A percentile compares a stretch with the other conserved stretches of the same genome.
Evolutionary conservation across 2,329 filamentous ascomycete species (phyloP).

Genomic region (Talaromyces pinophilus): DNA sequence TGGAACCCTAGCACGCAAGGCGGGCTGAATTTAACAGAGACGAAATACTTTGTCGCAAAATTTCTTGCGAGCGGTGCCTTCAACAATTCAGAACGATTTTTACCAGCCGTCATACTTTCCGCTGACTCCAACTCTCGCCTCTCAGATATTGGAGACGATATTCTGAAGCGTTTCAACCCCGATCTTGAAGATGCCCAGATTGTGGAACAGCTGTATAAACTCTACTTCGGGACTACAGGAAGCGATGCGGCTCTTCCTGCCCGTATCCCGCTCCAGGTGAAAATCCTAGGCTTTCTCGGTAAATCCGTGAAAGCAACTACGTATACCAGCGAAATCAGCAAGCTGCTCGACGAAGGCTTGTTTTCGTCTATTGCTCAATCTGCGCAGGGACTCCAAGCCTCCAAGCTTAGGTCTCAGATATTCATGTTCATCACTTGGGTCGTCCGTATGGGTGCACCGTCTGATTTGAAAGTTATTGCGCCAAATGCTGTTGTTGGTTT

Average conservation of each 20-base stretch:
- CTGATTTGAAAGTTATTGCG: constrained; percentile 66
- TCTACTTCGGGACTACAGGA: constrained; percentile 66
- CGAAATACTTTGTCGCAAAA: constrained; percentile 67
- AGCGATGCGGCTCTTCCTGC: constrained; percentile 48
- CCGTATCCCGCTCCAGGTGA: constrained; percentile 72
- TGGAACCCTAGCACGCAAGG: constrained; percentile 64
- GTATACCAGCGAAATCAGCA: constrained; percentile 67
- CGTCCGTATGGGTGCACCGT: constrained; percentile 67
- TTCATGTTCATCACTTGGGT: constrained; percentile 88
- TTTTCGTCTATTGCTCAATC: constrained; percentile 45
- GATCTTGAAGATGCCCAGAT: constrained; percentile 68
- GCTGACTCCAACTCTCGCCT: constrained; percentile 80
- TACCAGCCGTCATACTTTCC: constrained; percentile 80
- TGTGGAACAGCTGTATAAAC: constrained; percentile 66
- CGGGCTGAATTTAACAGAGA: constrained; percentile 67
- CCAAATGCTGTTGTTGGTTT: constrained; percentile 68
- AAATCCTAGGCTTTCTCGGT: constrained; percentile 72
- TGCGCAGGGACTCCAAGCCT: constrained; percentile 68
- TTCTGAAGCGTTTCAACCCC: constrained; percentile 73
- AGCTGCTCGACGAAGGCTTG: constrained; percentile 68
- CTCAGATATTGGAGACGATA: constrained; percentile 81
- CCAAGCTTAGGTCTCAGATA: constrained; percentile 77
- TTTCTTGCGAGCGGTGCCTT: constrained; percentile 86
- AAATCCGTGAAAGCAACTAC: constrained; percentile 74
- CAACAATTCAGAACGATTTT: constrained; percentile 75